These are phyloP conservation scores for Scheffersomyces ergatensis DNA, from an alignment of 805 yeast genomes.

Conservation along the genomic window DNA sequence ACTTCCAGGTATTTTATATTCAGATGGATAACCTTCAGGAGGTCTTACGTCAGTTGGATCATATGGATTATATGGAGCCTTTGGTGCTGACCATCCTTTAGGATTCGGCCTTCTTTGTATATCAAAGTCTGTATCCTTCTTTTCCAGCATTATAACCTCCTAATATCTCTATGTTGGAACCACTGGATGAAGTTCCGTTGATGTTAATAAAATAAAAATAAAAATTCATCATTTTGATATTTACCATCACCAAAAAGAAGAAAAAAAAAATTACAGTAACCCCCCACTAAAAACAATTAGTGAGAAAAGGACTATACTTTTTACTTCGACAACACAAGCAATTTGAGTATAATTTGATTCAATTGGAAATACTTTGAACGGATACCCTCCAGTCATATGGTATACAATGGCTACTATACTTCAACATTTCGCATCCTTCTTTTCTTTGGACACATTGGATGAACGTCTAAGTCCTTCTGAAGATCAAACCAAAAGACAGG, in stretches of 20 bases:
- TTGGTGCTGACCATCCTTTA: conserved; percentile 76
- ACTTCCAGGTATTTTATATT: conserved; percentile 64
- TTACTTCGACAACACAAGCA: too few species aligned
- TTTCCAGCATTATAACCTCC: conserved; percentile 3
- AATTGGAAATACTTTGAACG: too few species aligned
- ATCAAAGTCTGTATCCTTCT: conserved; percentile 10
- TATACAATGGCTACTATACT: neutral
- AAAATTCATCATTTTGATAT: too few species aligned
- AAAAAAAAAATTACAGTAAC: too few species aligned
- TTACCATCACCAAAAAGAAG: too few species aligned
- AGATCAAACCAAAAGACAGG: conserved; percentile 27
- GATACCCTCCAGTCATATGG: too few species aligned
- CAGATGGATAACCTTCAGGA: conserved; percentile 83
- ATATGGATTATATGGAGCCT: conserved; percentile 82
- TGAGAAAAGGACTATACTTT: too few species aligned
- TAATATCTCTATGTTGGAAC: too few species aligned
- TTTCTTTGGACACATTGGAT: conserved; percentile 52
- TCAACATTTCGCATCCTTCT: conserved; percentile 25
- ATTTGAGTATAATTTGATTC: too few species aligned
- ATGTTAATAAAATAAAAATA: too few species aligned
- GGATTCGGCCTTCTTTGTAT: conserved; percentile 70
- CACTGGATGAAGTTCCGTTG: too few species aligned
- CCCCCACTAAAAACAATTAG: too few species aligned
- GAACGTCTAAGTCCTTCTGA: conserved; percentile 45
- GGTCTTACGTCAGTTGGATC: conserved; percentile 78